Base-by-base conservation (phyloP, 371 early-diverging fungal genomes). In the Choanephora cucurbitarum region DNA sequence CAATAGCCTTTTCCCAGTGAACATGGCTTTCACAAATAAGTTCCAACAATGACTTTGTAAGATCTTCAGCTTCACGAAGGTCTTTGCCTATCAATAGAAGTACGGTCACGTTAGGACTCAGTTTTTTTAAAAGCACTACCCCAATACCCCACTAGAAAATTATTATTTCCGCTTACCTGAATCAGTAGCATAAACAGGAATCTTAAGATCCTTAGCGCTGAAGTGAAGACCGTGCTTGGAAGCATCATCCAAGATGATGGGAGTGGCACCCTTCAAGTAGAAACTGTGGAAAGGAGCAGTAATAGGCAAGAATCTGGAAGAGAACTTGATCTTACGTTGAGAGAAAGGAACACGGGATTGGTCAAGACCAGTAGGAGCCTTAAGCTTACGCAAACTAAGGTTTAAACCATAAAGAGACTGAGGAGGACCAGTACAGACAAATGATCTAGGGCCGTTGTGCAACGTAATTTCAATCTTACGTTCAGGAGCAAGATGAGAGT, bases 361-460 rank as follows among this genome's bases (percentile, higher is more conserved):
- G 66, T 95, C 94, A 42, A 87, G 79, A 48, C 86, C 87, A 3
- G 90, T 69, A 41, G 86, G 83, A 21, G 91, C 93, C 77, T 92
- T 93, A 62, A 93, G 76, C 72, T 92, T 92, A 60, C 95, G 88
- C 55, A 95, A 82, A 59, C 88, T 83, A 21, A 92, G 77, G 72
- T 93, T 93, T 60, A 93, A 79, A 61, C 95, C 95, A 62, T 95
- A 93, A 48, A 95, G 79, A 6, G 91, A 90, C 74, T 95, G 92
- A 42, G 95, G 87, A 48, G 88, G 91, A 37, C 95, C 95, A 33
- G 92, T 90, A 69, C 87, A 86, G 57, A 94, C 90, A 65, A 87
- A 79, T 17, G 89, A 85, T 56, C 92, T 87, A 34, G 95, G 91
- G 3, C 94, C 95, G 66, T 95, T 95, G 69, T 91, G 80, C 49